phyloP scores from a whole-genome alignment of 805 yeast genomes.

The Millerago galiae region DNA sequence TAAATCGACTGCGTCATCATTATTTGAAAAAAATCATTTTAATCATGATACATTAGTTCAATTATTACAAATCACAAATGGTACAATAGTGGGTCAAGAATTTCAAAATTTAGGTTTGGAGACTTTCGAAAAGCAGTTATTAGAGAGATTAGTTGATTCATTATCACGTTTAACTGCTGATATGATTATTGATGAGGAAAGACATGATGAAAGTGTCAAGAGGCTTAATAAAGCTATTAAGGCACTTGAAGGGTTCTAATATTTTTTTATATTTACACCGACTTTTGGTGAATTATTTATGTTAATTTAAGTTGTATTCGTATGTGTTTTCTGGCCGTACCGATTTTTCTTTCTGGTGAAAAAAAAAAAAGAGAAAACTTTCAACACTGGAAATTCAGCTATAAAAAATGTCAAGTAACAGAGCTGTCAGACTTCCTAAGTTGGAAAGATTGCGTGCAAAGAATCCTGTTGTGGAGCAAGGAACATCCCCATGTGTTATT shows the following conservation, averaged over 20 bases:
- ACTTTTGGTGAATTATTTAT: neutral
- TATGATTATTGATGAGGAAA: constrained; percentile 78
- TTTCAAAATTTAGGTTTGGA: constrained; percentile 71
- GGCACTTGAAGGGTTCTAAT: constrained; percentile 75
- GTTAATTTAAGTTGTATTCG: neutral
- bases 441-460: constrained; percentile 68
- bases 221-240: constrained; percentile 77
- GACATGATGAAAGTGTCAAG: constrained; percentile 73
- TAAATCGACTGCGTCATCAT: constrained; percentile 5
- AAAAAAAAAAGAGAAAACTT: constrained; percentile 1
- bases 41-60: constrained; percentile 30
- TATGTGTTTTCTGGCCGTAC: neutral
- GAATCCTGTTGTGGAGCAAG: constrained; percentile 49
- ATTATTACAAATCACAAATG: constrained; percentile 33
- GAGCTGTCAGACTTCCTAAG: constrained; percentile 55
- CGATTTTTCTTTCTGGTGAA: neutral
- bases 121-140: constrained; percentile 63
- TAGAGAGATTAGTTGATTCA: constrained; percentile 83
- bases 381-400: neutral
- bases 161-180: constrained; percentile 82
- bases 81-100: constrained; percentile 45
- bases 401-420: constrained; percentile 28
- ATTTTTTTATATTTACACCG: neutral
- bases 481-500: constrained; percentile 69
- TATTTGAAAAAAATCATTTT: constrained; percentile 18